phyloP scores from a whole-genome alignment of 345 rosid species.

The Salix koriyanagi region DNA sequence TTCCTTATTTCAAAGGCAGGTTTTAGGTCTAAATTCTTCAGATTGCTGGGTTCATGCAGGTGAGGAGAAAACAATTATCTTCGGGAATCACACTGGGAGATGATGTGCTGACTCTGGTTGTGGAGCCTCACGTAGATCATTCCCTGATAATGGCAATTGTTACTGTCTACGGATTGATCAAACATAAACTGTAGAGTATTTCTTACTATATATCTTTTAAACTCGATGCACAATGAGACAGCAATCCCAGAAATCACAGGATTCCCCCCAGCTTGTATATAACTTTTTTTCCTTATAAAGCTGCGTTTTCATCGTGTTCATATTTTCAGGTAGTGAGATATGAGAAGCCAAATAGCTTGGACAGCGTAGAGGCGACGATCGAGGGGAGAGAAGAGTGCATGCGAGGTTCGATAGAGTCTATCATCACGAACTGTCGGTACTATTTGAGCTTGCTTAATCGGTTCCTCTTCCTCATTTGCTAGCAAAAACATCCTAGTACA shows the following conservation, averaged over 20 bases:
- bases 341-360: neutral
- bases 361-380: neutral
- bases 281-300: no score
- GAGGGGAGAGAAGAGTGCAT: neutral
- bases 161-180: slow-evolving; percentile 24
- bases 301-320: no score
- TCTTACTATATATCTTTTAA: neutral
- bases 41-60: slow-evolving; percentile 26
- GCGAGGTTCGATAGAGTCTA: no score
- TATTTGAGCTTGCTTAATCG: no score
- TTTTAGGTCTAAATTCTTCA: neutral
- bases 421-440: no score
- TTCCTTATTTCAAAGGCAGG: neutral
- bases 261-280: no score
- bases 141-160: slow-evolving; percentile 21
- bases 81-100: slow-evolving; percentile 20
- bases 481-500: neutral
- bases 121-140: slow-evolving; percentile 27
- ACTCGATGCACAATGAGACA: neutral
- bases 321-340: no score
- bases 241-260: neutral
- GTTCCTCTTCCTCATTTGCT: neutral
- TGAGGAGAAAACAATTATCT: slow-evolving; percentile 27
- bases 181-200: slow-evolving; percentile 12
- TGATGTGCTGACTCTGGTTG: slow-evolving; percentile 24